phyloP scores from a whole-genome alignment of 2,329 filamentous ascomycete genomes.

The Coniochaeta hoffmannii region DNA sequence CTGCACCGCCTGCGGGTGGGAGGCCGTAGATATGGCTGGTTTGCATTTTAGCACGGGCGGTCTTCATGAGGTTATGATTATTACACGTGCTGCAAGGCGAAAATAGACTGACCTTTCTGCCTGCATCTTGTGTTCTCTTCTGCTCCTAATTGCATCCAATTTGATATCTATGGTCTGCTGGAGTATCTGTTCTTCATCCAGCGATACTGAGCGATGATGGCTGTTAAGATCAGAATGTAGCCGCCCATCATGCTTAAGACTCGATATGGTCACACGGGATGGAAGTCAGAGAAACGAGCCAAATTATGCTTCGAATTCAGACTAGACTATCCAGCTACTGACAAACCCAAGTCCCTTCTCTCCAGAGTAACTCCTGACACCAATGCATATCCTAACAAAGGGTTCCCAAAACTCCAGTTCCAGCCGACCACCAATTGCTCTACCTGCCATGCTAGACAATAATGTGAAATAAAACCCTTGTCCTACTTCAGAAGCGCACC shows the following conservation, averaged over 20 bases:
- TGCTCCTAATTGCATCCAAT: neutral
- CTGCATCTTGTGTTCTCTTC: neutral
- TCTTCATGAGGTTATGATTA: neutral
- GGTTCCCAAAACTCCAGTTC: neutral
- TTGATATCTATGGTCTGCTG: no score
- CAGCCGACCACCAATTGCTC: neutral
- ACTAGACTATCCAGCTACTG: no score
- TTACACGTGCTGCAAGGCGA: neutral
- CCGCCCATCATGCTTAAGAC: no score
- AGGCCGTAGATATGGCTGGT: neutral
- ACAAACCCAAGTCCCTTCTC: neutral
- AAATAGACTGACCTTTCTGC: neutral
- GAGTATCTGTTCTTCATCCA: no score
- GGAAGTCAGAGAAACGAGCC: no score
- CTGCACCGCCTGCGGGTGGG: neutral
- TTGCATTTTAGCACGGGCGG: neutral
- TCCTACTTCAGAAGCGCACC: conserved; percentile 13
- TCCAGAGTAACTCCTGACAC: conserved; percentile 23
- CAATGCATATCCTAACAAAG: conserved; percentile 37
- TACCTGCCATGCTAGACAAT: neutral
- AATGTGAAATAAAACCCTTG: neutral
- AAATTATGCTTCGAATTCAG: no score
- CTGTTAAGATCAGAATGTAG: no score
- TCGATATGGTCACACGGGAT: no score
- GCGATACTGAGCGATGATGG: no score